Evolutionary conservation across 108 stramenopile species (phyloP), one percentile per base, ranked within the genome.

Genomic region (Fragilaria radians): DNA sequence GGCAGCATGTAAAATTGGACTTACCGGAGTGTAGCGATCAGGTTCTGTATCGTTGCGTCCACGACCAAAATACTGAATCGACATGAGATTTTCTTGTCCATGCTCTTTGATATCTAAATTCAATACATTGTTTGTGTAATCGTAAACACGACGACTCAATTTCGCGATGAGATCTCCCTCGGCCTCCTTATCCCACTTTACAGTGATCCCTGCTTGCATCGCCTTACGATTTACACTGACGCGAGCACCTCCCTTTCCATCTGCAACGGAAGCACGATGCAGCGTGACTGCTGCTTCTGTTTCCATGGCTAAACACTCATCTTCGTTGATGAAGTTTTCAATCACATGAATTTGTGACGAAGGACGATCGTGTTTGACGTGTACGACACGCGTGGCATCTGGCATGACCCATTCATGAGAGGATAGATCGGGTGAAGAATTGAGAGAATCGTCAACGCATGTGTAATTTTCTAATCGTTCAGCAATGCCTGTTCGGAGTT

Each of bases 71-170:
- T 93, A 93, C 57, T 89, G 88, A 59, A 93, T 89, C n/a, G 67
- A 67, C 88, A 93, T 90, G 25, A 93, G 48, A 49, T 93, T 86
- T 61, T 93, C 88, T 61, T 89, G 88, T 7, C 92, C 92, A 22
- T 74, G 76, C 24, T 65, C 63, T 32, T 72, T 54, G 24, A 93
- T 59, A 36, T 73, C 65, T 46, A 81, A 88, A 17, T 74, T 76
- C 2, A 83, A 72, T 25, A 76, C 85, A 36, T 82, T 53, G 59
- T 93, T 93, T 30, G 81, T 64, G 67, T 88, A 88, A 42, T 72
- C 76, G 55, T 89, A 86, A 28, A 89, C 46, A 26, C 85, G 68
- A 32, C 82, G 52, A 26, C 66, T 63, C 7, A 88, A 66, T 28
- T 65, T 31, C 1, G 83, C 83, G 60, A 93, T 7, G 0, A 70